phyloP scores from a whole-genome alignment of 2,329 filamentous ascomycete species.

The Fusarium pseudograminearum region DNA sequence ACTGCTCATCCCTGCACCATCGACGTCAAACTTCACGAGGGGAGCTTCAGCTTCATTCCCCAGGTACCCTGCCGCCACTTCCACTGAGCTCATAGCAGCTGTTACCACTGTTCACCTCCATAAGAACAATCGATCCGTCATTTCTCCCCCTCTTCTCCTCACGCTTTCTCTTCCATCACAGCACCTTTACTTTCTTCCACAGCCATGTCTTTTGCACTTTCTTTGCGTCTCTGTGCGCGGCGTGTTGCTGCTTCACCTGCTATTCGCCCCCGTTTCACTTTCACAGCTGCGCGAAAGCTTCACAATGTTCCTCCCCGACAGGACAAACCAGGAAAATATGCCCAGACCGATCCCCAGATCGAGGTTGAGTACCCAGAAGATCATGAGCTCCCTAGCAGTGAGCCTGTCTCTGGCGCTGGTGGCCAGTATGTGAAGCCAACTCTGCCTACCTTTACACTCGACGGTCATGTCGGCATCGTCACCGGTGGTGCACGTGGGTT shows the following conservation, averaged over 20 bases:
- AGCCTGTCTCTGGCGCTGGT: slow-evolving; percentile 79
- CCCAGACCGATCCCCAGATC: slow-evolving; percentile 83
- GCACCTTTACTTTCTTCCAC: slow-evolving; percentile 6
- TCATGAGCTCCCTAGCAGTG: slow-evolving; percentile 76
- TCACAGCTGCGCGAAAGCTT: slow-evolving; percentile 47
- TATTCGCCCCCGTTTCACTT: slow-evolving; percentile 42
- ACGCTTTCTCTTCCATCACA: neutral
- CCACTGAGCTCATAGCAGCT: slow-evolving; percentile 25
- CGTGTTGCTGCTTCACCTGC: slow-evolving; percentile 41
- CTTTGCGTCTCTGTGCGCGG: slow-evolving; percentile 49
- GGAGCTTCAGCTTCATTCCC: slow-evolving; percentile 34
- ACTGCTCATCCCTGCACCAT: slow-evolving; percentile 31
- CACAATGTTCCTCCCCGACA: slow-evolving; percentile 52
- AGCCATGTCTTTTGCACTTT: slow-evolving; percentile 43
- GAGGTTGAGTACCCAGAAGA: slow-evolving; percentile 83
- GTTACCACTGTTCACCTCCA: slow-evolving; percentile 15
- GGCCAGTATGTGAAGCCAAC: slow-evolving; percentile 88
- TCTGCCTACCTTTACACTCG: slow-evolving; percentile 85
- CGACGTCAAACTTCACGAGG: slow-evolving; percentile 36
- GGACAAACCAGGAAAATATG: slow-evolving; percentile 72
- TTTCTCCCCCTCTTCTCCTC: neutral
- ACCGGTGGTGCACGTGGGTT: slow-evolving; percentile 92
- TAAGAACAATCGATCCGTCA: slow-evolving; percentile 17
- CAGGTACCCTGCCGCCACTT: slow-evolving; percentile 20
- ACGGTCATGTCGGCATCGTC: slow-evolving; percentile 84